Conservation (phyloP, 2,329 filamentous ascomycete species). For the Biscogniauxia mediterranea region DNA sequence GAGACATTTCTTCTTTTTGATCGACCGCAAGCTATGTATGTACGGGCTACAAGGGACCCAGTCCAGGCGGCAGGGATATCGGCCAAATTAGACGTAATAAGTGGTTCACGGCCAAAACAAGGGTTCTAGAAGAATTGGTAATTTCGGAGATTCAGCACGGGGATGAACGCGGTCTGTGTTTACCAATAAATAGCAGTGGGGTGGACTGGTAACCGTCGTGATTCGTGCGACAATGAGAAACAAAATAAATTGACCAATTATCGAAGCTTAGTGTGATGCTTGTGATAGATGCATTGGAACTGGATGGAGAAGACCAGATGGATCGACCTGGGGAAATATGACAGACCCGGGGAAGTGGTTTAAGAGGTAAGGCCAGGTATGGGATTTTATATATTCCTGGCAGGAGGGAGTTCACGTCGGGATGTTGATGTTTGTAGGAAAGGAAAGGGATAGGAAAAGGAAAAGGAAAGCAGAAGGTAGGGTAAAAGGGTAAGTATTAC, state of each 20-base stretch:
- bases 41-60: conserved; percentile 15
- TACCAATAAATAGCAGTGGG: conserved; percentile 17
- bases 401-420: too few species aligned
- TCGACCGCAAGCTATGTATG: conserved; percentile 19
- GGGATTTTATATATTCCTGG: neutral
- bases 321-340: neutral
- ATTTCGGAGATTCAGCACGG: conserved; percentile 19
- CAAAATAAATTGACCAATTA: conserved; percentile 9
- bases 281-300: neutral
- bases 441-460: too few species aligned
- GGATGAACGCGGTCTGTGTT: conserved; percentile 14
- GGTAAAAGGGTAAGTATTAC: neutral
- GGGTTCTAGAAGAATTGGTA: neutral
- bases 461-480: too few species aligned
- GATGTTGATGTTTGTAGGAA: too few species aligned
- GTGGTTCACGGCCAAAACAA: conserved; percentile 12
- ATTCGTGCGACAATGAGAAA: conserved; percentile 5
- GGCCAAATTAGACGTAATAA: conserved; percentile 4
- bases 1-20: conserved; percentile 22
- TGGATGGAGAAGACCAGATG: conserved; percentile 1
- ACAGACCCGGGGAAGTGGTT: neutral
- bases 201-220: conserved; percentile 2
- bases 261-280: conserved; percentile 10
- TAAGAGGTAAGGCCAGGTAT: neutral
- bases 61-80: conserved; percentile 18